Evolutionary conservation across 2,329 filamentous ascomycete species (phyloP).

Genomic region (Coniochaeta sp.): DNA sequence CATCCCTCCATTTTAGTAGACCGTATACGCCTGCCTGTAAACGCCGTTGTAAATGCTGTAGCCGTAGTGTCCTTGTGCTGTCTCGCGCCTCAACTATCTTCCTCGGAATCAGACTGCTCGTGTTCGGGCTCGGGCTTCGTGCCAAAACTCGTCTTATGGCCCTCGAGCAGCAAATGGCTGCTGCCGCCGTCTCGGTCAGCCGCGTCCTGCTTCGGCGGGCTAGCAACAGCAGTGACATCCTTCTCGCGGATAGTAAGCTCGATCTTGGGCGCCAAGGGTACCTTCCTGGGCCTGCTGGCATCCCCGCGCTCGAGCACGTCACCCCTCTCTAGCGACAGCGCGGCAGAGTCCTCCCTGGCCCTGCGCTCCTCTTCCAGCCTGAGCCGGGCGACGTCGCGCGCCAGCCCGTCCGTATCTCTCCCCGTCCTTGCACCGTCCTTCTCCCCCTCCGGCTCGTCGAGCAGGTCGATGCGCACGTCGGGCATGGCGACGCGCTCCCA

Average conservation of each 20-base stretch:
- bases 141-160: constrained; percentile 31
- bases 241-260: constrained; percentile 47
- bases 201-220: constrained; percentile 27
- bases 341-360: constrained; percentile 28
- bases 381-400: constrained; percentile 30
- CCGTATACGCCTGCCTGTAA: neutral
- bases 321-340: constrained; percentile 45
- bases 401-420: constrained; percentile 15
- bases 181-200: constrained; percentile 31
- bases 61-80: constrained; percentile 4
- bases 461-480: constrained; percentile 50
- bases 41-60: neutral
- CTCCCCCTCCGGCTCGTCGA: constrained; percentile 54
- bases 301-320: constrained; percentile 14
- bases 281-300: constrained; percentile 1
- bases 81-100: constrained; percentile 8
- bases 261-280: constrained; percentile 15
- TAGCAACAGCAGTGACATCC: constrained; percentile 28
- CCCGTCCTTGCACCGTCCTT: neutral
- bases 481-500: constrained; percentile 67
- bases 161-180: constrained; percentile 31
- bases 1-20: neutral
- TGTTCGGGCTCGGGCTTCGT: neutral
- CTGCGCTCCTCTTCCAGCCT: constrained; percentile 36
- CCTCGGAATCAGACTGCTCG: constrained; percentile 11